Conservation (phyloP, 371 early-diverging fungal species). For the Mucor mucedo region DNA sequence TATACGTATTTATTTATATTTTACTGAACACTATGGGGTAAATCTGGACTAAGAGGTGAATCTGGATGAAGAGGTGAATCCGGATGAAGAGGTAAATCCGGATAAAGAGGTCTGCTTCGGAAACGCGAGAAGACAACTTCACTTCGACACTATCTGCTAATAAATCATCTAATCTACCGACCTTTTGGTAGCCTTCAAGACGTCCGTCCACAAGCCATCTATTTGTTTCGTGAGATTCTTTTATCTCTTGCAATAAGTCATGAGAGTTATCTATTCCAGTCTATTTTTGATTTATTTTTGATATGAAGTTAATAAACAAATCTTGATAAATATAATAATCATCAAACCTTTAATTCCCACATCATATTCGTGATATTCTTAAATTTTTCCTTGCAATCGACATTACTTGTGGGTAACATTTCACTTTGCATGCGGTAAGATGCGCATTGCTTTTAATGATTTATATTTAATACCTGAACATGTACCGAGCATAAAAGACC, state of each 20-base stretch:
- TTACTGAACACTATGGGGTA: too few relatives aligned
- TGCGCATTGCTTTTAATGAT: too few relatives aligned
- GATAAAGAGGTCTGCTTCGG: conserved; percentile 22
- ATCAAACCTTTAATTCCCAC: conserved; percentile 27
- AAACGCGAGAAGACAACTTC: conserved; percentile 25
- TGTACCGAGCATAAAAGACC: too few relatives aligned
- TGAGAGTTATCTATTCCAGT: conserved; percentile 20
- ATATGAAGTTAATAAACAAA: conserved; percentile 20
- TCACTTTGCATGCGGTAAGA: conserved; percentile 17
- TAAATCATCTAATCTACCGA: conserved; percentile 12
- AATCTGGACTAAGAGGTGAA: too few relatives aligned
- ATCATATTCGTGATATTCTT: conserved; percentile 21
- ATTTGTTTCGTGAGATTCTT: conserved; percentile 20
- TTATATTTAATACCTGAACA: too few relatives aligned
- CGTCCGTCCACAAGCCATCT: conserved; percentile 11
- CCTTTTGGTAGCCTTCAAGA: conserved; percentile 13
- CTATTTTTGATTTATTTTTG: conserved; percentile 12
- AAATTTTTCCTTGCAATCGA: conserved; percentile 12
- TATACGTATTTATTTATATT: too few relatives aligned
- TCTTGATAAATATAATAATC: conserved; percentile 10
- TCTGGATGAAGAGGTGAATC: too few relatives aligned
- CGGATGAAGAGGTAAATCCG: too few relatives aligned
- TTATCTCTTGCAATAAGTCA: conserved; percentile 22
- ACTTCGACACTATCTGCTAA: conserved; percentile 25
- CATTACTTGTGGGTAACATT: conserved; percentile 15